Conservation (phyloP, 169 alveolate genomes). For the Cryptosporidium tyzzeri region DNA sequence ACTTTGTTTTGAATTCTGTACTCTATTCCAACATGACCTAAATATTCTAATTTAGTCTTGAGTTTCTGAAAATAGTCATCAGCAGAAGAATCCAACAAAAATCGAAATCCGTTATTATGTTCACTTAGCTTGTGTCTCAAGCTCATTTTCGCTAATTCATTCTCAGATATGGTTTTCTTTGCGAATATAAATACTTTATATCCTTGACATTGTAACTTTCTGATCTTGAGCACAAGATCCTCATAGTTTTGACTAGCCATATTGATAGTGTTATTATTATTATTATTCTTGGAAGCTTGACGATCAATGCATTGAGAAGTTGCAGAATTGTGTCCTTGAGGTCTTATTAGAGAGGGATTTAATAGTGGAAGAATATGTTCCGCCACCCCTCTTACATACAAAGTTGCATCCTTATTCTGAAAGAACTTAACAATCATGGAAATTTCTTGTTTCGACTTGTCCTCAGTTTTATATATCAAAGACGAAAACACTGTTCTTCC, state of each 20-base stretch:
- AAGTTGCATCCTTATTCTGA: constrained; percentile 18
- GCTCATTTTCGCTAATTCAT: neutral
- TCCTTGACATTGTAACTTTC: constrained; percentile 57
- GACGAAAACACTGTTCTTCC: constrained; percentile 71
- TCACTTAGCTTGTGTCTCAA: constrained; percentile 24
- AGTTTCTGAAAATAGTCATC: constrained; percentile 36
- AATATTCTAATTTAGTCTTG: constrained; percentile 36
- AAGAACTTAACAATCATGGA: constrained; percentile 59
- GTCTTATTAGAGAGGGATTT: constrained; percentile 15
- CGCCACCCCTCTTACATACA: constrained; percentile 61
- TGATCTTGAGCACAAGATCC: constrained; percentile 10
- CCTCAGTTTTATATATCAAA: constrained; percentile 47
- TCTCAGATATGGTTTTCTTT: constrained; percentile 25
- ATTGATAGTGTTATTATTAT: neutral
- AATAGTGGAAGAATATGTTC: constrained; percentile 40
- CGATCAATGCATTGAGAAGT: neutral
- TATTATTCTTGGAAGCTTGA: neutral
- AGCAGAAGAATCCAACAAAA: constrained; percentile 50
- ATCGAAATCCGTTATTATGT: constrained; percentile 13
- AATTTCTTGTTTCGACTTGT: constrained; percentile 30
- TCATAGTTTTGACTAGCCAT: constrained; percentile 12
- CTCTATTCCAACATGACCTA: constrained; percentile 69
- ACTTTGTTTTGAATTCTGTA: constrained; percentile 55
- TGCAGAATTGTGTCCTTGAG: neutral
- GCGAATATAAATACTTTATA: constrained; percentile 63